These are phyloP conservation scores for Lithospermum erythrorhizon DNA, from an alignment of 257 asterid genomes.

Conservation along the genomic window DNA sequence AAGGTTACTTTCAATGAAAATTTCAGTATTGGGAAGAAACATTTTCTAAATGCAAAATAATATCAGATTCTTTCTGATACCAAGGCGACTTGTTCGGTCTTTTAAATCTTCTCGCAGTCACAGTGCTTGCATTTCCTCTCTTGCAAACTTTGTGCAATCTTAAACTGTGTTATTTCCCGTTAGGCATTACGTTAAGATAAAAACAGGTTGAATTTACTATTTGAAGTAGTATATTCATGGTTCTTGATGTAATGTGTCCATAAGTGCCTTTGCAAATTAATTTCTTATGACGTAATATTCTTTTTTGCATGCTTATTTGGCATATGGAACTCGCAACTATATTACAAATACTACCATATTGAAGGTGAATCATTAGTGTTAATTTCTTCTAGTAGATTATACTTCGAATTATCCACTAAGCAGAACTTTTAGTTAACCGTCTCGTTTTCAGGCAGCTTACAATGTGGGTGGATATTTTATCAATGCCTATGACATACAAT, in stretches of 20 bases:
- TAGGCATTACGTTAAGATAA: not conserved
- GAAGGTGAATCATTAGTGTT: slow-evolving; percentile 39
- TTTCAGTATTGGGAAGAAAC: no score
- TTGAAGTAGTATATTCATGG: not conserved
- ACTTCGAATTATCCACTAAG: slow-evolving; percentile 4
- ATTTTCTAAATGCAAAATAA: not conserved
- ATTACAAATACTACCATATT: slow-evolving; percentile 48
- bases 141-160: not conserved
- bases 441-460: slow-evolving; percentile 55
- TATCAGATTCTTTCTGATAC: no score
- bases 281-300: slow-evolving; percentile 3
- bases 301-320: slow-evolving; percentile 69
- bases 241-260: not conserved
- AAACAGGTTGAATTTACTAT: not conserved
- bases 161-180: not conserved
- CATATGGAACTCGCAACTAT: slow-evolving; percentile 69
- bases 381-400: not conserved
- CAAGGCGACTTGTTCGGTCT: not conserved
- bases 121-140: not conserved
- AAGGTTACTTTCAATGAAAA: no score
- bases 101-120: not conserved
- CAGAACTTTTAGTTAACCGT: slow-evolving; percentile 1
- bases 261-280: not conserved
- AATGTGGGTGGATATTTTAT: slow-evolving; percentile 76
- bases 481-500: slow-evolving; percentile 73